A percentile compares a stretch with the other conserved stretches of the same genome.
phyloP scores from a whole-genome alignment of 495 filamentous ascomycete genomes.

The Neurospora sp. region DNA sequence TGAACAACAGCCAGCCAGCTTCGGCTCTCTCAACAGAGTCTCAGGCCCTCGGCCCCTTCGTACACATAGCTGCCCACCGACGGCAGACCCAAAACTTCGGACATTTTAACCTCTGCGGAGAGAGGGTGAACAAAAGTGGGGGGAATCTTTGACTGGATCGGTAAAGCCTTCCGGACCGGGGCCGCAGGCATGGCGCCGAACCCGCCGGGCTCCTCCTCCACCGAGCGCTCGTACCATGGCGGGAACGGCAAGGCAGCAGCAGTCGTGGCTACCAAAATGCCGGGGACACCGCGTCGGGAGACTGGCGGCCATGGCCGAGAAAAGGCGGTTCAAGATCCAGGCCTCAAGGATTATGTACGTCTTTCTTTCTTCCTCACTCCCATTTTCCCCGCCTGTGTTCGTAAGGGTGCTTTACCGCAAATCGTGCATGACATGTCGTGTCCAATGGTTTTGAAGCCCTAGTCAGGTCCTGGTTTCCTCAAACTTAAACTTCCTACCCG shows the following conservation, averaged over 20 bases:
- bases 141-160: neutral
- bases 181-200: slow-evolving; percentile 8
- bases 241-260: slow-evolving; percentile 12
- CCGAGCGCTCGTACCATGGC: slow-evolving; percentile 18
- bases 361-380: neutral
- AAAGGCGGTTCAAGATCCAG: slow-evolving; percentile 32
- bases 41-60: neutral
- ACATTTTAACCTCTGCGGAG: neutral
- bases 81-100: neutral
- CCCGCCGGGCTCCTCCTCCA: neutral
- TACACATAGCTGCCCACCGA: neutral
- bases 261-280: slow-evolving; percentile 18
- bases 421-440: neutral
- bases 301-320: slow-evolving; percentile 18
- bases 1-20: neutral
- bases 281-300: slow-evolving; percentile 26
- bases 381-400: neutral
- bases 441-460: neutral
- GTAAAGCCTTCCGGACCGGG: neutral
- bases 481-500: neutral
- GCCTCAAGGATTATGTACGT: slow-evolving; percentile 47
- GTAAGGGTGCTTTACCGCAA: neutral
- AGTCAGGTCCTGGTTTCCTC: neutral
- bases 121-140: neutral
- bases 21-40: neutral